Conservation (phyloP, 805 yeast species). For the Starmerella cellae region DNA sequence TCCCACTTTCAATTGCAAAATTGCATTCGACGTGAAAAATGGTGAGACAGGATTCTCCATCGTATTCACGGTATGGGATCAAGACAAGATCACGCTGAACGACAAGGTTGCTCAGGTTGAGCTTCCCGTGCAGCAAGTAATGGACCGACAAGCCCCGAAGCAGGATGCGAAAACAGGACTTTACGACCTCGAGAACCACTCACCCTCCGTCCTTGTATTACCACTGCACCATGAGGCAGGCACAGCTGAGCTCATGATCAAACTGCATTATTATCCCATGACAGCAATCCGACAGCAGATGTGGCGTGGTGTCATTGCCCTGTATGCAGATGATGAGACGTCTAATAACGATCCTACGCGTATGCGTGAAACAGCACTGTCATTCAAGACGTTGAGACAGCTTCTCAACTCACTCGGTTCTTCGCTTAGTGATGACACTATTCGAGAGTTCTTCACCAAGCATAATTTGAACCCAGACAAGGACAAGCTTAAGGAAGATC, state of each 20-base stretch:
- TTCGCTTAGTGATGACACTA: constrained; percentile 27
- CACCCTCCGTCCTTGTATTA: constrained; percentile 11
- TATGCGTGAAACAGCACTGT: constrained; percentile 25
- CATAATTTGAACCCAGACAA: constrained; percentile 29
- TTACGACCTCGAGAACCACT: constrained; percentile 20
- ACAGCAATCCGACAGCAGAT: constrained; percentile 48
- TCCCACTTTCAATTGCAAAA: constrained; percentile 68
- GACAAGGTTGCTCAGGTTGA: constrained; percentile 64
- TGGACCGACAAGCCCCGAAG: constrained; percentile 23
- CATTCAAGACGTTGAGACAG: constrained; percentile 47
- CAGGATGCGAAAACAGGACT: constrained; percentile 29
- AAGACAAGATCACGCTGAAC: constrained; percentile 69
- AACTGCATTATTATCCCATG: constrained; percentile 58
- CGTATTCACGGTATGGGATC: constrained; percentile 64
- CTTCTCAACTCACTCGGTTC: constrained; percentile 56
- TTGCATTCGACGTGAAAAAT: constrained; percentile 62
- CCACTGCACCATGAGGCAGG: constrained; percentile 18
- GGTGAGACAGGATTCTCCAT: constrained; percentile 55
- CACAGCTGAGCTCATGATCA: constrained; percentile 36
- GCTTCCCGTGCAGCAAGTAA: constrained; percentile 41
- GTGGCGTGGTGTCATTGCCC: constrained; percentile 51
- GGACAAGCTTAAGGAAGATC: constrained; percentile 36
- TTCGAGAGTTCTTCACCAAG: constrained; percentile 25
- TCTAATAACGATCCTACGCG: constrained; percentile 26
- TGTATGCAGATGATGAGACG: constrained; percentile 32